Evolutionary conservation across 345 rosid species (phyloP), one percentile per base, ranked within the genome.

Genomic region (Gossypium australe): DNA sequence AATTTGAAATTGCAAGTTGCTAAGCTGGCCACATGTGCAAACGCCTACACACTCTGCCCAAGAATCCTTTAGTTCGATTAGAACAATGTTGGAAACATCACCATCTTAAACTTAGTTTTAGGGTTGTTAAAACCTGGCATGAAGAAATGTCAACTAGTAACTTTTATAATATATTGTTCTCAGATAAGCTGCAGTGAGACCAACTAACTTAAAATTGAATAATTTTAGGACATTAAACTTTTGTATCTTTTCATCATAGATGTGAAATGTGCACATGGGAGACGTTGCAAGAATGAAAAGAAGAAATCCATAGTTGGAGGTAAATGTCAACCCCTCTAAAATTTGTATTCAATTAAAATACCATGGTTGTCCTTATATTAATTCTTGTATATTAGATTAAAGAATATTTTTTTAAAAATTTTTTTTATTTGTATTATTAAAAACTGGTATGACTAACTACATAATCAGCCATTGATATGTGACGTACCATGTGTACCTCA

Each of bases 251-350:
- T 55, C 10, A 43, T 71, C 27, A 2, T 38, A 71, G 74, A 38
- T 56, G 12, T 20, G 34, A 71, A 38, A 25, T 71, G 64, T 41
- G 17, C n/a, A 71, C 64, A 11, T 13, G 74, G 74, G 29, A 71
- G 17, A 56, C 44, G 9, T 56, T 71, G 64, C 74, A 71, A 56
- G 64, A 63, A 55, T 71, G 51, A 38, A 18, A 55, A 71, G 64
- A 71, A n/a, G 49, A 53, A 47, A 56, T 55, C 64, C 2, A 56
- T 56, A 7, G 64, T 56, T 18, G 74, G 49, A 71, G 74, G 74
- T 71, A 52, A 29, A 53, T 25, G 29, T 69, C 14, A 5, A 7
- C 2, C 13, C 24, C 20, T 24, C 18, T 18, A 9, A 9, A 4
- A 13, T n/a, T 29, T 71, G 13, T 13, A 52, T 56, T 18, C 1